phyloP scores from a whole-genome alignment of 805 yeast species.

The Citeromyces matritensis region DNA sequence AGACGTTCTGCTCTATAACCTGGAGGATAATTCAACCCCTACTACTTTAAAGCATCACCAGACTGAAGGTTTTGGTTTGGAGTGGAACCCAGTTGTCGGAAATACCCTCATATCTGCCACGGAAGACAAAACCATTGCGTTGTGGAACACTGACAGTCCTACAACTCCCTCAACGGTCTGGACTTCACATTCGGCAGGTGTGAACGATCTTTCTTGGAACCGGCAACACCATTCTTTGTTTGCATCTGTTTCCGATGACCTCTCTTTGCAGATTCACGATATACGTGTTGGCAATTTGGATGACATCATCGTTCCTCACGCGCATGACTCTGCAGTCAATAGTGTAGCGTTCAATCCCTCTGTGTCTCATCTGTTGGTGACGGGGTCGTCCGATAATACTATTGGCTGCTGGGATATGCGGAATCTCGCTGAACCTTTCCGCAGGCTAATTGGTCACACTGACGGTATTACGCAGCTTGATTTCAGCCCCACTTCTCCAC shows the following conservation, averaged over 20 bases:
- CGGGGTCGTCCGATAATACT: conserved; percentile 69
- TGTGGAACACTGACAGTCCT: conserved; percentile 39
- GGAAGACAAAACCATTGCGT: conserved; percentile 49
- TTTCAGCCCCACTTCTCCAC: conserved; percentile 34
- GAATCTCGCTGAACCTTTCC: conserved; percentile 38
- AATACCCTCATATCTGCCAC: conserved; percentile 46
- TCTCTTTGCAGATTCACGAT: conserved; percentile 46
- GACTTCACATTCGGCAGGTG: conserved; percentile 36
- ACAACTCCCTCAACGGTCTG: conserved; percentile 30
- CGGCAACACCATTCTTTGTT: conserved; percentile 25
- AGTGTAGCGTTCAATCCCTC: conserved; percentile 52
- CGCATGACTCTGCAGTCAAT: conserved; percentile 50
- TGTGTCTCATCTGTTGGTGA: conserved; percentile 40
- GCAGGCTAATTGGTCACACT: conserved; percentile 56
- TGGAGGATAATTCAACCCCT: conserved; percentile 7
- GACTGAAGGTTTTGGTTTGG: conserved; percentile 55
- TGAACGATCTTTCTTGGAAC: conserved; percentile 58
- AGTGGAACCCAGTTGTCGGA: conserved; percentile 36
- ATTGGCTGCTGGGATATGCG: conserved; percentile 66
- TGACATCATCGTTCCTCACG: conserved; percentile 20
- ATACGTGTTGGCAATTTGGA: conserved; percentile 19
- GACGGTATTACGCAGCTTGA: conserved; percentile 38
- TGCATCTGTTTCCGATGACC: conserved; percentile 64
- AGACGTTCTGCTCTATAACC: conserved; percentile 26
- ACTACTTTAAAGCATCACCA: conserved; percentile 35